A percentile compares a stretch with the other conserved stretches of the same genome.
Evolutionary conservation across 768 basidiomycete genomes (phyloP).

Genomic region (Auricularia auricula-judae): DNA sequence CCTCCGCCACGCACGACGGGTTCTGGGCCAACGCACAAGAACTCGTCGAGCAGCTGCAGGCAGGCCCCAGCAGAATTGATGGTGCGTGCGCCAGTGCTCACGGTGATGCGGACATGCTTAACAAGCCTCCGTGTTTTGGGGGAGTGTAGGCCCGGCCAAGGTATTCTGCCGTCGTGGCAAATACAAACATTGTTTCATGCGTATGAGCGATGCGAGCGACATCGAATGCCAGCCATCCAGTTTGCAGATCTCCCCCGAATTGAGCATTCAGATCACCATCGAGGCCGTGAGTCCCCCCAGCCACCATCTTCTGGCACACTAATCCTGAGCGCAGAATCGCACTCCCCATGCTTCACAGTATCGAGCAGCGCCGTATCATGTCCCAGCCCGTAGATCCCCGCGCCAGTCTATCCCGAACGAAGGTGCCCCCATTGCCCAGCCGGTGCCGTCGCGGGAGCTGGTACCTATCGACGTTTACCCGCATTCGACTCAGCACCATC

Average conservation of each 20-base stretch:
- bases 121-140: constrained; percentile 2
- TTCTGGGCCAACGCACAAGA: constrained; percentile 66
- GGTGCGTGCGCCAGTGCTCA: constrained; percentile 26
- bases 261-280: constrained; percentile 46
- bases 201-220: constrained; percentile 42
- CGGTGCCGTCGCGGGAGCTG: neutral
- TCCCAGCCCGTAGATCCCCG: neutral
- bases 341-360: neutral
- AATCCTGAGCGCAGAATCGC: neutral
- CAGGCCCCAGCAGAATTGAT: constrained; percentile 55
- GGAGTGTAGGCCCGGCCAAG: constrained; percentile 46
- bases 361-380: neutral
- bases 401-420: neutral
- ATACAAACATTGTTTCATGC: constrained; percentile 59
- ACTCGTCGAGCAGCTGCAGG: constrained; percentile 47
- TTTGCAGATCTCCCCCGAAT: constrained; percentile 39
- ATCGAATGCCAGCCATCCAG: constrained; percentile 46
- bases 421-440: neutral
- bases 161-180: constrained; percentile 56
- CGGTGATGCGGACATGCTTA: neutral
- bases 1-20: constrained; percentile 38
- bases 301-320: neutral
- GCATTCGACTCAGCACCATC: neutral
- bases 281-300: constrained; percentile 37
- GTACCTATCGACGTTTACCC: neutral